A percentile compares a stretch with the other conserved stretches of the same genome.
Evolutionary conservation across 129 eudicot genomes (phyloP).

Genomic region (Pulicaria dysenterica): DNA sequence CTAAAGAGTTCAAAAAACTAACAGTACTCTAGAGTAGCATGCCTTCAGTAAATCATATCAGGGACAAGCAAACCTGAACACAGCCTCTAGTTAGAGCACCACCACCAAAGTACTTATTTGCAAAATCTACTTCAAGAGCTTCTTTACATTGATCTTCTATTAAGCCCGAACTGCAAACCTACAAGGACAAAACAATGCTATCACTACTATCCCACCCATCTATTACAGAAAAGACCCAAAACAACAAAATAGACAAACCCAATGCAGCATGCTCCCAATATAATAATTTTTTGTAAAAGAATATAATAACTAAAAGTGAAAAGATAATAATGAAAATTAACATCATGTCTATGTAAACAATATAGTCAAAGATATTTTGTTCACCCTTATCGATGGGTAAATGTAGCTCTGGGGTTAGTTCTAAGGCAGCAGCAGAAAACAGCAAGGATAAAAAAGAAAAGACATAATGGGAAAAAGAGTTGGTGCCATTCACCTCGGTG

Average conservation of each 20-base stretch:
- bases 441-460: neutral
- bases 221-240: conserved; percentile 11
- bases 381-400: neutral
- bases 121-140: conserved; percentile 93
- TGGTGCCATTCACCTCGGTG: neutral
- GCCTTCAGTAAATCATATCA: conserved; percentile 1
- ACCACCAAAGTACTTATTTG: conserved; percentile 84
- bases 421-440: neutral
- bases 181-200: conserved; percentile 20
- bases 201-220: conserved; percentile 18
- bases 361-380: neutral
- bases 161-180: conserved; percentile 71
- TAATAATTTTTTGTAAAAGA: neutral
- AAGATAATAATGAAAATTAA: neutral
- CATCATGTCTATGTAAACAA: neutral
- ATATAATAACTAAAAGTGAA: neutral
- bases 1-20: conserved; percentile 2
- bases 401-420: neutral
- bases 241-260: neutral
- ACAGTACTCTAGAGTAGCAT: neutral
- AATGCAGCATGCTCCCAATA: conserved; percentile 16
- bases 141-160: conserved; percentile 74
- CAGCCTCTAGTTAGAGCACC: conserved; percentile 87
- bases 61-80: conserved; percentile 66
- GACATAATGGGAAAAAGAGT: neutral